A percentile compares a stretch with the other conserved stretches of the same genome.
These are phyloP conservation scores for Lophiotrema nucula DNA, from an alignment of 495 filamentous ascomycete genomes.

Conservation along the genomic window DNA sequence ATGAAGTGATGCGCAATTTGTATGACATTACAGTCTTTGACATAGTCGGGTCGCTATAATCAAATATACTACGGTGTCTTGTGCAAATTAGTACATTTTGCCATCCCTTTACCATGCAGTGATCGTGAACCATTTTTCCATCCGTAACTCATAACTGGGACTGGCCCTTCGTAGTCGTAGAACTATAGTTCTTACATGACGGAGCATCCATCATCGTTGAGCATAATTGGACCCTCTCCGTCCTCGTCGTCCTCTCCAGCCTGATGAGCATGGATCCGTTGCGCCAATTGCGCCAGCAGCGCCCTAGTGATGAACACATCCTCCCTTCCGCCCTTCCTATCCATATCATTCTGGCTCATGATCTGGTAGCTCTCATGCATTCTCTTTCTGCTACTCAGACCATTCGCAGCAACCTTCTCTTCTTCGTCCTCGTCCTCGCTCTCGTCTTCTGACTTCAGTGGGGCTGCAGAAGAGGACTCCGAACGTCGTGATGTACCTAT, in stretches of 20 bases:
- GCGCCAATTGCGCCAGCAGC: conserved; percentile 58
- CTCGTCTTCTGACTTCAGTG: background rate
- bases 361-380: conserved; percentile 64
- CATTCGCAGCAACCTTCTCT: conserved; percentile 35
- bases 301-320: conserved; percentile 65
- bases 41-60: no score
- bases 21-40: no score
- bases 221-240: conserved; percentile 15
- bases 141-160: no score
- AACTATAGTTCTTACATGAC: no score
- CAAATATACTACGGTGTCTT: no score
- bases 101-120: no score
- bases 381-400: conserved; percentile 57
- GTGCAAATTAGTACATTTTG: no score
- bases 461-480: background rate
- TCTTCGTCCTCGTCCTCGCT: conserved; percentile 35
- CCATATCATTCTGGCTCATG: conserved; percentile 62
- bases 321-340: conserved; percentile 59
- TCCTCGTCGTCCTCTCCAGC: background rate
- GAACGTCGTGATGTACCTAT: conserved; percentile 3
- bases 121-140: no score
- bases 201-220: background rate
- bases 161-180: no score
- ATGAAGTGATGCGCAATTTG: no score
- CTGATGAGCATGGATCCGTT: conserved; percentile 45